These are phyloP conservation scores for Ilyonectria mors-panacis DNA, from an alignment of 2,329 filamentous ascomycete species.

Conservation along the genomic window DNA sequence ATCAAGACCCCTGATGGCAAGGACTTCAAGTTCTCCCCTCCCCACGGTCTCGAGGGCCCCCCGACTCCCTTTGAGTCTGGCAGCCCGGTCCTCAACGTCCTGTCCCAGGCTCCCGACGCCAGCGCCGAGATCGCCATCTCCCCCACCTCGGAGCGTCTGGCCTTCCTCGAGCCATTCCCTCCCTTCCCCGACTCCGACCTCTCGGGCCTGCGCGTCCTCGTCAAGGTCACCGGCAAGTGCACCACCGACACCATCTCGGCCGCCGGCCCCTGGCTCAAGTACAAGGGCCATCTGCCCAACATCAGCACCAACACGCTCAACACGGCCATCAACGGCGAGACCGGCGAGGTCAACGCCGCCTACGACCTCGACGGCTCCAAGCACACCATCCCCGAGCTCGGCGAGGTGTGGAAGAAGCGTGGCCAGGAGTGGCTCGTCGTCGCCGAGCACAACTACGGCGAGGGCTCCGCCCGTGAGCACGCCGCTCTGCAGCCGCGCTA, in stretches of 20 bases:
- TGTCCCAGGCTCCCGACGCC: slow-evolving; percentile 79
- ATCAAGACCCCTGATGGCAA: slow-evolving; percentile 85
- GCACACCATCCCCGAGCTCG: slow-evolving; percentile 89
- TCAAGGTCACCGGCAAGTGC: slow-evolving; percentile 97
- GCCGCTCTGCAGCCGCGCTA: slow-evolving; percentile 93
- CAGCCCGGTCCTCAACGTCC: slow-evolving; percentile 80
- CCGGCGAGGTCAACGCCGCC: slow-evolving; percentile 91
- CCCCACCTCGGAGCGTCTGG: slow-evolving; percentile 90
- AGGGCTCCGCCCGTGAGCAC: slow-evolving; percentile 91
- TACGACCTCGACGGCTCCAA: slow-evolving; percentile 86
- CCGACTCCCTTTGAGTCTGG: slow-evolving; percentile 81
- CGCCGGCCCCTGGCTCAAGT: slow-evolving; percentile 96
- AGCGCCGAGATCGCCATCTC: slow-evolving; percentile 82
- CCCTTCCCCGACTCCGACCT: slow-evolving; percentile 86
- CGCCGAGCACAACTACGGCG: slow-evolving; percentile 97
- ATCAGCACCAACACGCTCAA: slow-evolving; percentile 98
- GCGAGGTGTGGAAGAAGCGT: slow-evolving; percentile 83
- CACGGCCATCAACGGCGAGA: slow-evolving; percentile 92
- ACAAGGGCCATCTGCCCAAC: slow-evolving; percentile 98
- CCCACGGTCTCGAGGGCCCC: slow-evolving; percentile 77
- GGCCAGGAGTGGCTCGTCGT: slow-evolving; percentile 91
- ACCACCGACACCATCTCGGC: slow-evolving; percentile 98
- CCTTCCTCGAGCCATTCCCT: slow-evolving; percentile 90
- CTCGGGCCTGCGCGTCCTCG: slow-evolving; percentile 84
- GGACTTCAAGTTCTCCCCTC: slow-evolving; percentile 88